phyloP scores from a whole-genome alignment of 1,284 basidiomycete species.

The Tilletia setariae region DNA sequence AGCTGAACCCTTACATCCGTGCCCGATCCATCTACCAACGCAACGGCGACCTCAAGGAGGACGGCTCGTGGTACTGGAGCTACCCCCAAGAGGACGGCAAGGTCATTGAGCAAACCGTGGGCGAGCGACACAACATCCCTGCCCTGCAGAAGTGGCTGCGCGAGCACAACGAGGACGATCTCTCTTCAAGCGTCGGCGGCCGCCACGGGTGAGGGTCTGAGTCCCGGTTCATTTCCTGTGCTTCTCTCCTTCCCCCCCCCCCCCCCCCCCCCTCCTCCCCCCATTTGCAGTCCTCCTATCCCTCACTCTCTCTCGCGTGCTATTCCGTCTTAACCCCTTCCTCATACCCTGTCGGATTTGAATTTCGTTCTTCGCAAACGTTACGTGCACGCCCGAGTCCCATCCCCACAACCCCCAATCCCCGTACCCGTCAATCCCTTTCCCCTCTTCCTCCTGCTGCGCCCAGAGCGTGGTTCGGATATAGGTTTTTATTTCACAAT shows the following conservation, averaged over 20 bases:
- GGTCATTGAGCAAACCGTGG: slow-evolving; percentile 36
- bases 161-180: slow-evolving; percentile 50
- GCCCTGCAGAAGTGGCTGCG: slow-evolving; percentile 48
- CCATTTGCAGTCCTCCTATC: neutral
- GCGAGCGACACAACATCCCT: slow-evolving; percentile 47
- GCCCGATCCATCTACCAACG: slow-evolving; percentile 51
- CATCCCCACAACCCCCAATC: no score
- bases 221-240: neutral
- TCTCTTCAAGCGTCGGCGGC: slow-evolving; percentile 40
- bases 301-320: neutral
- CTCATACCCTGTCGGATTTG: no score
- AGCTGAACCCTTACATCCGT: slow-evolving; percentile 45
- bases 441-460: no score
- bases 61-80: slow-evolving; percentile 44
- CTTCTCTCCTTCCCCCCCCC: neutral
- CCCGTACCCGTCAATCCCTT: no score
- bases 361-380: no score
- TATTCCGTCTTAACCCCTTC: no score
- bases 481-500: no score
- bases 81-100: slow-evolving; percentile 49
- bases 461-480: no score
- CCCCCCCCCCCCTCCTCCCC: neutral
- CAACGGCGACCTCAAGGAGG: slow-evolving; percentile 42
- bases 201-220: slow-evolving; percentile 15
- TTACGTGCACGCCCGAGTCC: no score